Percentiles rank a stretch among this genome's conserved stretches.
Conservation (phyloP, 1,284 basidiomycete species). For the Hemileia vastatrix region DNA sequence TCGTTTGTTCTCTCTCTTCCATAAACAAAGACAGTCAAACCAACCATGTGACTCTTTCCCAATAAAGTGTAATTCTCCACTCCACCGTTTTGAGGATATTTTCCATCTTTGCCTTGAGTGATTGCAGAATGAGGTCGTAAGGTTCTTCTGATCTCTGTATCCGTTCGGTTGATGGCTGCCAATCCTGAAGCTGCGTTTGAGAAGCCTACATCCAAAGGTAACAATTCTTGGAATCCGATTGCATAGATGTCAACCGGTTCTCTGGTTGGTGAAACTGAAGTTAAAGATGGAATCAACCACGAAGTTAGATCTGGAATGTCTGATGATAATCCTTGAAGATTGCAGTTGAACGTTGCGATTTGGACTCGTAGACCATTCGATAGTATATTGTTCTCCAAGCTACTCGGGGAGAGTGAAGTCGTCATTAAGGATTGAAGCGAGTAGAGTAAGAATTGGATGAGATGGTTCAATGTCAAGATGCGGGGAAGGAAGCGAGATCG, state of each 20-base stretch:
- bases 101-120: no score
- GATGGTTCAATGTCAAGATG: no score
- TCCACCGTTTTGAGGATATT: constrained; percentile 39
- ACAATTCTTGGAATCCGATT: constrained; percentile 78
- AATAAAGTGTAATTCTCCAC: constrained; percentile 39
- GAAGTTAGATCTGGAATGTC: constrained; percentile 32
- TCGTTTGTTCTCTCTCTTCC: constrained; percentile 53
- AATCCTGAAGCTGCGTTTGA: constrained; percentile 57
- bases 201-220: constrained; percentile 63
- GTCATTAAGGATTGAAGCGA: no score
- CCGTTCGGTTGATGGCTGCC: constrained; percentile 57
- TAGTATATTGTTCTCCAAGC: no score
- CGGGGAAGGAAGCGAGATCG: no score
- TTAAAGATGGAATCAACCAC: constrained; percentile 41
- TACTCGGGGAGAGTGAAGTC: no score
- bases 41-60: constrained; percentile 34
- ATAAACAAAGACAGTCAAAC: constrained; percentile 55
- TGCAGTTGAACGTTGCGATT: constrained; percentile 75
- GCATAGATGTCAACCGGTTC: constrained; percentile 64
- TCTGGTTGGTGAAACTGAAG: constrained; percentile 7
- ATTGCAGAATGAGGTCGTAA: constrained; percentile 42
- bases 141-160: constrained; percentile 48
- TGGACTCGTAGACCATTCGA: constrained; percentile 64
- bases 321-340: constrained; percentile 57
- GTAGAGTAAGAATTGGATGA: no score